Conservation (phyloP, 1,284 basidiomycete species). For the Ganoderma boninense region DNA sequence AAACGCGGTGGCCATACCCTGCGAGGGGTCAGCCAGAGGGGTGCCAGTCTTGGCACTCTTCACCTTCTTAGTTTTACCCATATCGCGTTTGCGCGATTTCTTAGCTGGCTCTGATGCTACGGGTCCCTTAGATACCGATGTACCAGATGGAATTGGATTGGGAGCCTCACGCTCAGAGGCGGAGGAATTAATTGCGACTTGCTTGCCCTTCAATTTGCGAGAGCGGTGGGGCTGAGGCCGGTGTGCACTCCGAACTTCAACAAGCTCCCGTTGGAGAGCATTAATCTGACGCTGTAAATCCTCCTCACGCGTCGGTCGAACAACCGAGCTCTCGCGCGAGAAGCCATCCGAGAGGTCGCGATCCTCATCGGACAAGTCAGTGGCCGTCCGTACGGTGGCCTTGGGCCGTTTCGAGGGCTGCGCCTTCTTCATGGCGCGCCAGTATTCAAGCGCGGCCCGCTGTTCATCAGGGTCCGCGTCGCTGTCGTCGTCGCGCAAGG, state of each 20-base stretch:
- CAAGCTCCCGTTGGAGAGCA: background rate
- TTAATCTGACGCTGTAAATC: background rate
- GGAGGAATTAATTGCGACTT: background rate
- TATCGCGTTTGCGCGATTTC: background rate
- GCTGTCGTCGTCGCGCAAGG: background rate
- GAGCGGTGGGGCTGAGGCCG: background rate
- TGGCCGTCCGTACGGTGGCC: background rate
- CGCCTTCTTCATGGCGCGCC: background rate
- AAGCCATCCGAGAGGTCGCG: background rate
- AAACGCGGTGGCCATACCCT: background rate
- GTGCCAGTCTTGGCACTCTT: background rate
- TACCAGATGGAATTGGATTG: background rate
- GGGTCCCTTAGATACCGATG: background rate
- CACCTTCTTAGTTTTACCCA: background rate
- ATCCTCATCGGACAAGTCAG: background rate
- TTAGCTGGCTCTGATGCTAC: background rate
- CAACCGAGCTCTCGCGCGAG: background rate
- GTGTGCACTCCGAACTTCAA: background rate
- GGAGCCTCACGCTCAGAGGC: background rate
- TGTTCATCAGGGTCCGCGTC: slow-evolving; percentile 12
- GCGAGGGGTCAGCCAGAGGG: background rate
- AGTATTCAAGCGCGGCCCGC: background rate
- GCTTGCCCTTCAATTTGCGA: background rate
- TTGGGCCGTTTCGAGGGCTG: background rate
- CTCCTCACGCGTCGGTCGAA: background rate